Evolutionary conservation across 1,284 basidiomycete species (phyloP), one percentile per base, ranked within the genome.

Genomic region (Cryptococcus maquisensis): DNA sequence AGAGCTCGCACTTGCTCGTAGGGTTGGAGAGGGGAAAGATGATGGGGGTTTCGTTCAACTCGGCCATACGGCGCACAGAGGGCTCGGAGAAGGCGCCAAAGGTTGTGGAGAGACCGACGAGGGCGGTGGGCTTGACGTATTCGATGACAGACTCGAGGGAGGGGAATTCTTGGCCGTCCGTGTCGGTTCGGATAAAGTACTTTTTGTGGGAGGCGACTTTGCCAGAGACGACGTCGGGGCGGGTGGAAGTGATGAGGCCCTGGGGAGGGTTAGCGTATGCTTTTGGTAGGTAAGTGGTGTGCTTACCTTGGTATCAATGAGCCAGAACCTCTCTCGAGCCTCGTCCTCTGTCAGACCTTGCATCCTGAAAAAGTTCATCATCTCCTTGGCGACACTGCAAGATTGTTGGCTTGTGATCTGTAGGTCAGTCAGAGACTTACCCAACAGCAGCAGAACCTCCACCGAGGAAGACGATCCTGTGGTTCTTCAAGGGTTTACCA

Each of bases 11-110:
- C 54, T 92, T 83, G 47, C 82, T 81, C 46, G 90, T 86, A 28
- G 94, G 94, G 79, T 97, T 98, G 36, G 89, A 92, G n/a, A 97
- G 84, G 47, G 94, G 90, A 82, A 97, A 96, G 74, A 97, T 85
- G 79, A 96, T 94, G 24, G 94, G 93, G 21, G 65, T 58, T 35
- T 58, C 18, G 78, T 95, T 96, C 63, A 89, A 80, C 47, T 83
- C 81, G n/a, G 86, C 84, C 91, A 98, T 94, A 12, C 82, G 79
- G 64, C 84, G 80, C 58, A 97, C 83, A 51, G 92, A 86, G 12
- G 81, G 78, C 54, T 86, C 80, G 57, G 80, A 83, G 78, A 97
- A 97, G 1, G 91, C 88, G 46, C 86, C 85, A 78, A 83, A 83
- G 61, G 88, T 86, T 23, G 93, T 96, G 20, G 89, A 93, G 35